These are phyloP conservation scores for Dissophora ornata DNA, from an alignment of 192 early-diverging fungal species.

Conservation along the genomic window DNA sequence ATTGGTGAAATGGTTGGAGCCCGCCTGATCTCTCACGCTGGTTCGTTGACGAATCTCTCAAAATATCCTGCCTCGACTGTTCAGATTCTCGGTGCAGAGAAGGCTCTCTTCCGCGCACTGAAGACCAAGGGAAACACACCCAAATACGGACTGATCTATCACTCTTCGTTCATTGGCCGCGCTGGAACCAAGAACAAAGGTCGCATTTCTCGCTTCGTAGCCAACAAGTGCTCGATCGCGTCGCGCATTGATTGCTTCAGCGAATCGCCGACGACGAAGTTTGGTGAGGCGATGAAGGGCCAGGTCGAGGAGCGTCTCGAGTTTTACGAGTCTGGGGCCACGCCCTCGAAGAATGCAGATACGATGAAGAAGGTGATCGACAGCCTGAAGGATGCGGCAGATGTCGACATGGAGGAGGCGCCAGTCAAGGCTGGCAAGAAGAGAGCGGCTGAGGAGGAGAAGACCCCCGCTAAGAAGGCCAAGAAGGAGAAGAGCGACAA, in stretches of 20 bases:
- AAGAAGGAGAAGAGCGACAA: slow-evolving; percentile 73
- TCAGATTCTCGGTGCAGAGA: slow-evolving; percentile 98
- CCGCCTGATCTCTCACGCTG: slow-evolving; percentile 95
- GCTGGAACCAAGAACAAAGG: slow-evolving; percentile 98
- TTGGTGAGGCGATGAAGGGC: slow-evolving; percentile 91
- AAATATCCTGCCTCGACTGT: slow-evolving; percentile 98
- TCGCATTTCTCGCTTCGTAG: slow-evolving; percentile 96
- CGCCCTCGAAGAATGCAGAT: slow-evolving; percentile 91
- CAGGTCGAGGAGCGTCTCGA: slow-evolving; percentile 97
- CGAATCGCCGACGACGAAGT: slow-evolving; percentile 85
- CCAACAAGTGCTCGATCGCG: slow-evolving; percentile 98
- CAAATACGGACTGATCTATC: slow-evolving; percentile 98
- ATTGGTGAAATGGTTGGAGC: slow-evolving; percentile 97
- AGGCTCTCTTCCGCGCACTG: slow-evolving; percentile 97
- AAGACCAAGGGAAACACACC: slow-evolving; percentile 97
- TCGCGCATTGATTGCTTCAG: slow-evolving; percentile 97
- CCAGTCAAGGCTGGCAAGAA: slow-evolving; percentile 60
- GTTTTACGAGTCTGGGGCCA: slow-evolving; percentile 93
- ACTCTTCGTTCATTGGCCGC: slow-evolving; percentile 96
- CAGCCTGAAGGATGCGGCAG: slow-evolving; percentile 73
- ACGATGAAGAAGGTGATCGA: slow-evolving; percentile 91
- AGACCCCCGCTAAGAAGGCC: slow-evolving; percentile 57
- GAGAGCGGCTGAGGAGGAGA: slow-evolving; percentile 66
- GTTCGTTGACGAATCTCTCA: slow-evolving; percentile 93
- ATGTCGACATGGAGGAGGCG: slow-evolving; percentile 56